These are phyloP conservation scores for Sugiyamaella marilandica DNA, from an alignment of 805 yeast genomes.

Conservation along the genomic window DNA sequence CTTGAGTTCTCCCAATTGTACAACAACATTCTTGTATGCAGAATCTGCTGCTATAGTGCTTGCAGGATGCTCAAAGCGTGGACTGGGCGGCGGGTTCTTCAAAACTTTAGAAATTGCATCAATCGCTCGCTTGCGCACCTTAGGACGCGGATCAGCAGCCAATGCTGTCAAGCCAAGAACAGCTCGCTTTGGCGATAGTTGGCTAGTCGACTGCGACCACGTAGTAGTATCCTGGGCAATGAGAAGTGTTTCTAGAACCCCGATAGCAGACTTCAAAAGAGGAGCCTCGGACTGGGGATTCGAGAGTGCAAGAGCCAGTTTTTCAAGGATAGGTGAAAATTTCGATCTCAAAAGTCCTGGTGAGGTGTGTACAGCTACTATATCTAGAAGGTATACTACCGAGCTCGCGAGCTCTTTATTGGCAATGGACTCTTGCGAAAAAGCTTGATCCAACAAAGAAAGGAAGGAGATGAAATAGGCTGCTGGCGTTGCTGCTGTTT, in stretches of 20 bases:
- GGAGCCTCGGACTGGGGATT: slow-evolving; percentile 71
- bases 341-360: slow-evolving; percentile 63
- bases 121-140: slow-evolving; percentile 90
- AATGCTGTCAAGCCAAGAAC: slow-evolving; percentile 71
- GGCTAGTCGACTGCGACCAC: slow-evolving; percentile 51
- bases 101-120: slow-evolving; percentile 74
- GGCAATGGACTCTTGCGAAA: slow-evolving; percentile 43
- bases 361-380: slow-evolving; percentile 66
- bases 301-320: slow-evolving; percentile 76
- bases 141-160: slow-evolving; percentile 85
- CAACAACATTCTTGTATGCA: slow-evolving; percentile 52
- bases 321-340: slow-evolving; percentile 71
- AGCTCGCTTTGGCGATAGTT: slow-evolving; percentile 71
- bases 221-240: slow-evolving; percentile 73
- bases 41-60: slow-evolving; percentile 64
- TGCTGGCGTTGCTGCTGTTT: slow-evolving; percentile 57
- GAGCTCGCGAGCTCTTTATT: slow-evolving; percentile 67
- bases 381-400: slow-evolving; percentile 74
- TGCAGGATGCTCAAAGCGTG: slow-evolving; percentile 74
- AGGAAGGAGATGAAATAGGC: slow-evolving; percentile 83
- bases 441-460: slow-evolving; percentile 72
- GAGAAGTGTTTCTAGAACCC: slow-evolving; percentile 74
- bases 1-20: slow-evolving; percentile 36
- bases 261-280: slow-evolving; percentile 73
- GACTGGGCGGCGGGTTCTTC: slow-evolving; percentile 66